A percentile compares a stretch with the other conserved stretches of the same genome.
Conservation (phyloP, 2,329 filamentous ascomycete genomes). For the Ramularia collo-cygni region DNA sequence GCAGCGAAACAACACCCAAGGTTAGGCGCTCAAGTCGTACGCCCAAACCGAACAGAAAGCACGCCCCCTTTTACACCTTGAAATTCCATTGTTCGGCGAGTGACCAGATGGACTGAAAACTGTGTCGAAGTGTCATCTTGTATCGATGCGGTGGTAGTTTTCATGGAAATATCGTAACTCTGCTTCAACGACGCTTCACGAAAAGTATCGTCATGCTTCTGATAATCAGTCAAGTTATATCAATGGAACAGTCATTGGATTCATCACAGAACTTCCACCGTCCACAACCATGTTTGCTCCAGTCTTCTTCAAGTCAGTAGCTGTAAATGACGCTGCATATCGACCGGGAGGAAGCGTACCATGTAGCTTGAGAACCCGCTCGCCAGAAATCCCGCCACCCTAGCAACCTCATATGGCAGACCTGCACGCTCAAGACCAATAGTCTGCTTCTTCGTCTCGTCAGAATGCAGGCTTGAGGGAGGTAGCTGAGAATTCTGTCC, state of each 20-base stretch:
- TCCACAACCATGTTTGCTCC: conserved; percentile 57
- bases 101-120: neutral
- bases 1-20: neutral
- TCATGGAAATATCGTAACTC: neutral
- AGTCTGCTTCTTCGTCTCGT: conserved; percentile 43
- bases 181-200: no score
- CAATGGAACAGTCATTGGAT: conserved; percentile 28
- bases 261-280: conserved; percentile 45
- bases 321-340: no score
- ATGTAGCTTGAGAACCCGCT: conserved; percentile 58
- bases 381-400: conserved; percentile 56
- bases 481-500: conserved; percentile 50
- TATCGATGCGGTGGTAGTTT: neutral
- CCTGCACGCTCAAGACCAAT: conserved; percentile 55
- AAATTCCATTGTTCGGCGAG: neutral
- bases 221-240: no score
- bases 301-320: conserved; percentile 27
- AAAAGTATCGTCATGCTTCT: no score
- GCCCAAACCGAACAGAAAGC: conserved; percentile 1
- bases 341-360: neutral
- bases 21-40: neutral
- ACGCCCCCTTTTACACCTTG: neutral
- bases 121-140: neutral
- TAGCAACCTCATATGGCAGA: conserved; percentile 51
- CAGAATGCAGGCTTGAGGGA: conserved; percentile 47